phyloP scores from a whole-genome alignment of 352 stramenopile genomes.

The Pythium biforme region DNA sequence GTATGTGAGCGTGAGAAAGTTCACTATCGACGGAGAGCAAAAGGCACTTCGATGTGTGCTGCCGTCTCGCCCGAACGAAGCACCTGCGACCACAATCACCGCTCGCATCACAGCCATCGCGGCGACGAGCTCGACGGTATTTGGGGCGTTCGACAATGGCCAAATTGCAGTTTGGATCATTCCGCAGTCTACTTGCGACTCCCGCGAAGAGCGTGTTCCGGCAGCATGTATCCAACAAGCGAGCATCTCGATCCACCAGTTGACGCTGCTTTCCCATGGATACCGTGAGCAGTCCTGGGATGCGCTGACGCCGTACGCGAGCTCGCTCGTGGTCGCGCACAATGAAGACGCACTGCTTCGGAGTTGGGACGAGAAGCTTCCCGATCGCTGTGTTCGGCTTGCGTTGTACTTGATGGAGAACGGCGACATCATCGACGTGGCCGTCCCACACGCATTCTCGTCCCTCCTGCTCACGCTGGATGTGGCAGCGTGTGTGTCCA shows the following conservation, averaged over 20 bases:
- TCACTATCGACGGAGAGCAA: not conserved
- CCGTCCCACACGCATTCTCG: constrained; percentile 3
- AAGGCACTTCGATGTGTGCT: not conserved
- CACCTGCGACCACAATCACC: not conserved
- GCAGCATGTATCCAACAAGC: not conserved
- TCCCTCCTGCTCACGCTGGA: constrained; percentile 8
- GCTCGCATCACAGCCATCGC: constrained; percentile 1
- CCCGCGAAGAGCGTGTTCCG: not conserved
- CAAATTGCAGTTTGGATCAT: constrained; percentile 9
- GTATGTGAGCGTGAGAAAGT: constrained; percentile 1
- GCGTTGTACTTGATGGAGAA: constrained; percentile 18
- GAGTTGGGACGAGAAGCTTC: constrained; percentile 1
- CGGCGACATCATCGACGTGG: constrained; percentile 12
- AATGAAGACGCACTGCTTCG: not conserved
- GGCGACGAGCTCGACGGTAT: not conserved
- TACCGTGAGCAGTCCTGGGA: not conserved
- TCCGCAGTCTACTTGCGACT: not conserved
- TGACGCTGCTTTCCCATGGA: not conserved
- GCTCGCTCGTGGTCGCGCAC: not conserved
- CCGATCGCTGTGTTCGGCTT: constrained; percentile 3
- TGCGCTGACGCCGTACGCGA: not conserved
- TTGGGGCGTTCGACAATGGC: constrained; percentile 6
- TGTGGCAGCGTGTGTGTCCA: not conserved
- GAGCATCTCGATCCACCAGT: not conserved
- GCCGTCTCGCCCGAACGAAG: too few species aligned